Conservation (phyloP, 2,329 filamentous ascomycete genomes). For the Alternaria triticina region DNA sequence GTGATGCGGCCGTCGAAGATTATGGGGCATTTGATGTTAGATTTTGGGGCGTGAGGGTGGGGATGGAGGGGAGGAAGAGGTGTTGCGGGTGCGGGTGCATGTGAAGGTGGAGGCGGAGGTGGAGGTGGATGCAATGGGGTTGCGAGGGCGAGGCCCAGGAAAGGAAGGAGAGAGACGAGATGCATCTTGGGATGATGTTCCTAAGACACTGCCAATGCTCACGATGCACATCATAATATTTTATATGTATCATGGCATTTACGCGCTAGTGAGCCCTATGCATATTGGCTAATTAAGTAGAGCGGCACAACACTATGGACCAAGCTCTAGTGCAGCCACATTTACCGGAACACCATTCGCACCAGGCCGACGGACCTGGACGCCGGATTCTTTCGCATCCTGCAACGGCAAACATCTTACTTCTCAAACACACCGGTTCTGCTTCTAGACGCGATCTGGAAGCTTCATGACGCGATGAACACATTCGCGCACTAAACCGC, state of each 20-base stretch:
- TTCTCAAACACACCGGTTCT: not conserved
- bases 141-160: not conserved
- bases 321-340: not conserved
- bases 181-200: not conserved
- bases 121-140: not conserved
- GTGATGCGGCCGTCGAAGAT: constrained; percentile 39
- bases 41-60: not conserved
- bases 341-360: not conserved
- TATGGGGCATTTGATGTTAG: constrained; percentile 30
- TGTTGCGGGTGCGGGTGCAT: not conserved
- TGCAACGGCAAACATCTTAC: not conserved
- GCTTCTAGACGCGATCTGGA: not conserved
- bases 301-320: not conserved
- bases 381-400: not conserved
- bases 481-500: not conserved
- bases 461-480: not conserved
- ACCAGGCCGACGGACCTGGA: not conserved
- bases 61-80: not conserved
- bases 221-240: not conserved
- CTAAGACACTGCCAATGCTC: not conserved
- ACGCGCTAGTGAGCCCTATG: not conserved
- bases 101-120: not conserved
- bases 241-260: not conserved
- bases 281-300: not conserved
- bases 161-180: not conserved